A percentile compares a stretch with the other conserved stretches of the same genome.
Evolutionary conservation across 1,284 basidiomycete genomes (phyloP).

Genomic region (Marasmius fiardii): DNA sequence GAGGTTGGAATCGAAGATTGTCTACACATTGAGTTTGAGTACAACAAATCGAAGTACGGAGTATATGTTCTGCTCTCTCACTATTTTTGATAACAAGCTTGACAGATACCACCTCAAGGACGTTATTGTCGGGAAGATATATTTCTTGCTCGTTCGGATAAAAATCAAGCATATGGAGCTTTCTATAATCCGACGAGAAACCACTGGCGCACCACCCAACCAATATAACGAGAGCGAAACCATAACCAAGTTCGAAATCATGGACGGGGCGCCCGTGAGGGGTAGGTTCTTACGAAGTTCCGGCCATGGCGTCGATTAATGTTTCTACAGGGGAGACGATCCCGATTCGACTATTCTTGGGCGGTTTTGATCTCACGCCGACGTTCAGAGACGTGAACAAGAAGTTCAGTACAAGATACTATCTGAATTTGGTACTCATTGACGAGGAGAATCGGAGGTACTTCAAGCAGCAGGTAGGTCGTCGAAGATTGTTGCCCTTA

Average conservation of each 20-base stretch:
- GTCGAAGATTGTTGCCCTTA: not conserved
- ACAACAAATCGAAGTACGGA: slow-evolving; percentile 96
- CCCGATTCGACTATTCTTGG: slow-evolving; percentile 95
- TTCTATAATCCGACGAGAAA: slow-evolving; percentile 96
- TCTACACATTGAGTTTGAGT: slow-evolving; percentile 98
- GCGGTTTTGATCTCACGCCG: slow-evolving; percentile 97
- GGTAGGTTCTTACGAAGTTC: slow-evolving; percentile 40
- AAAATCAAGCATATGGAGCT: slow-evolving; percentile 99
- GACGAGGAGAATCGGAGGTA: slow-evolving; percentile 97
- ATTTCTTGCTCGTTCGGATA: slow-evolving; percentile 97
- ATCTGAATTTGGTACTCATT: slow-evolving; percentile 94
- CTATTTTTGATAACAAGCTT: not conserved
- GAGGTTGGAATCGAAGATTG: slow-evolving; percentile 99
- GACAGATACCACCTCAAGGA: slow-evolving; percentile 95
- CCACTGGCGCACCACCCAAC: slow-evolving; percentile 93
- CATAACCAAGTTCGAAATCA: slow-evolving; percentile 99
- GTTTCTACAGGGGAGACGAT: slow-evolving; percentile 83
- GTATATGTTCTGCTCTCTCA: not conserved
- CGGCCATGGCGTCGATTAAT: not conserved
- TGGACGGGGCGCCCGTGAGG: slow-evolving; percentile 95
- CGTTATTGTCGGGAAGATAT: slow-evolving; percentile 99
- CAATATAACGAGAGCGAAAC: slow-evolving; percentile 99
- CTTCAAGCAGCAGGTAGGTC: slow-evolving; percentile 82
- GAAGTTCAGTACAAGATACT: slow-evolving; percentile 97
- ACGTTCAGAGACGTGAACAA: slow-evolving; percentile 99